Evolutionary conservation across 768 basidiomycete species (phyloP).

Genomic region (Psilocybe cubensis): DNA sequence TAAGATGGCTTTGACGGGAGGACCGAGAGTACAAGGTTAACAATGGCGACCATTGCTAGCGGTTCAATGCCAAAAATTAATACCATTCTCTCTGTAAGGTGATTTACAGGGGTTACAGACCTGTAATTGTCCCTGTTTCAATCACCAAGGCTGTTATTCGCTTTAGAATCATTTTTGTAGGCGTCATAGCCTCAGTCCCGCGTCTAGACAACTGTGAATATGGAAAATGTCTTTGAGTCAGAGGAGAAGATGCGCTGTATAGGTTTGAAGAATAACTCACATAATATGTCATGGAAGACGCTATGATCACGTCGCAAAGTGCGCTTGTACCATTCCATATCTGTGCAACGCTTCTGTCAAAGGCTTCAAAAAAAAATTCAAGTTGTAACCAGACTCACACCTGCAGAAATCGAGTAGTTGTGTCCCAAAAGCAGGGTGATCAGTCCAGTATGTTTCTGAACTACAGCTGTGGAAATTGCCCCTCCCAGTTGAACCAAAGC

Average conservation of each 20-base stretch:
- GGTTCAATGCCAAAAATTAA: neutral
- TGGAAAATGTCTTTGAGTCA: neutral
- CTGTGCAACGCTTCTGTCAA: neutral
- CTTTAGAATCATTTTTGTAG: slow-evolving; percentile 2
- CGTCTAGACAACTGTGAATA: slow-evolving; percentile 3
- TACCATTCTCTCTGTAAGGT: neutral
- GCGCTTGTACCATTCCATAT: slow-evolving; percentile 23
- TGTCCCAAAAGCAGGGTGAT: slow-evolving; percentile 1
- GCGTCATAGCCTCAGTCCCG: neutral
- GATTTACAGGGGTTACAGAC: slow-evolving; percentile 2
- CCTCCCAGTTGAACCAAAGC: slow-evolving; percentile 17
- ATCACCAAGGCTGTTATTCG: slow-evolving; percentile 8
- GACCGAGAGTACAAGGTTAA: neutral
- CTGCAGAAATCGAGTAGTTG: slow-evolving; percentile 5
- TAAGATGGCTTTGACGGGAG: neutral
- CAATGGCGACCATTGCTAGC: neutral
- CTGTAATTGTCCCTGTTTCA: slow-evolving; percentile 11
- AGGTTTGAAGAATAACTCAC: slow-evolving; percentile 3
- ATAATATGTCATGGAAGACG: slow-evolving; percentile 23
- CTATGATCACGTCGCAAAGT: slow-evolving; percentile 21
- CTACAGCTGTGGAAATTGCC: slow-evolving; percentile 5
- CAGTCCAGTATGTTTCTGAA: neutral
- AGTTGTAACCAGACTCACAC: neutral
- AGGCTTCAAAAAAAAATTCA: neutral
- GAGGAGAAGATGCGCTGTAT: neutral